Evolutionary conservation across 192 early-diverging fungal species (phyloP).

Genomic region (Gigaspora rosea): DNA sequence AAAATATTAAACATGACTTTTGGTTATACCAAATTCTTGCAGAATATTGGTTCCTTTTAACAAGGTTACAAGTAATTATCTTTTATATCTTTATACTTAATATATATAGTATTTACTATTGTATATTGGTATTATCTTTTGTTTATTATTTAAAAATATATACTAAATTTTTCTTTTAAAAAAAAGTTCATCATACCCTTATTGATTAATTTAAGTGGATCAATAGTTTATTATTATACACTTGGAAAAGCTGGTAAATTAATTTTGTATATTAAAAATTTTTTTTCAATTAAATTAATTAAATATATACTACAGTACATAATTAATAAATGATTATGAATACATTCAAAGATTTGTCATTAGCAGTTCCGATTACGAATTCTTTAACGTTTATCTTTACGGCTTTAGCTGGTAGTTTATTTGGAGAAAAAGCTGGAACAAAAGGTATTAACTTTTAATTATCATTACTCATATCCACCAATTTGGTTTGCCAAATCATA

Average conservation of each 20-base stretch:
- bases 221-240: constrained; percentile 91
- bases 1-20: constrained; percentile 58
- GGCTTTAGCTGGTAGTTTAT: no score
- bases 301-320: neutral
- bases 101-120: no score
- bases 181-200: constrained; percentile 81
- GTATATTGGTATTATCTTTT: neutral
- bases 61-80: constrained; percentile 75
- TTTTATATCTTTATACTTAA: neutral
- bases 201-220: constrained; percentile 88
- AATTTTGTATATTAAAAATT: neutral
- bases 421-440: constrained; percentile 72
- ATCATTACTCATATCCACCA: no score
- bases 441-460: constrained; percentile 45
- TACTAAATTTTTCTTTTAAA: neutral
- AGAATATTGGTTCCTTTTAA: constrained; percentile 76
- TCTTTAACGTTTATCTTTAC: constrained; percentile 89
- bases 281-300: neutral
- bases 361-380: constrained; percentile 92
- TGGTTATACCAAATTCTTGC: constrained; percentile 62
- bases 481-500: no score
- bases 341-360: constrained; percentile 68
- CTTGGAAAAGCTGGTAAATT: constrained; percentile 68
- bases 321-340: neutral
- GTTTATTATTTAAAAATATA: neutral